Evolutionary conservation across 768 basidiomycete genomes (phyloP), one percentile per base, ranked within the genome.

Genomic region (Clathrus columnatus): DNA sequence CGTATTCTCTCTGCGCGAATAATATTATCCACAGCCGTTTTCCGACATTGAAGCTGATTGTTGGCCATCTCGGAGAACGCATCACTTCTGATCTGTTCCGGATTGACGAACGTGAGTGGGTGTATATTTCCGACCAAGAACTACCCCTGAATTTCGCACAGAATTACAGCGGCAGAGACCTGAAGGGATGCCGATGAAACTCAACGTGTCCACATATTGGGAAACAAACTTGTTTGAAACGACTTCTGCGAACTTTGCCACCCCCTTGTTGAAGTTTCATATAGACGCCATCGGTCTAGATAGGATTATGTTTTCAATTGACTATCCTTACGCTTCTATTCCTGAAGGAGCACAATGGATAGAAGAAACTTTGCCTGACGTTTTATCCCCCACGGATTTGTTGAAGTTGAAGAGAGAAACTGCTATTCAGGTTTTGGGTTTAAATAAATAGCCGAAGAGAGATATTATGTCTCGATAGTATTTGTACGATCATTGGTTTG

Each of bases 21-120:
- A 29, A 30, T 28, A 11, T 28, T 1, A 36, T 36, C 17, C 24
- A 6, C 28, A 55, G 54, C 26, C 54, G 54, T 23, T 55, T 55
- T 30, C 54, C 54, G 28, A 46, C 27, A 18, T 16, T 47, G 21
- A 55, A 55, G 36, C 27, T 55, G 18, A 48, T 55, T 21, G 46
- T 55, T 18, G 54, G 54, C 7, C 54, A 55, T 21, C 29, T 55
- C 6, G 54, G 54, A 8, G 54, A 55, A 55, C 54, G 54, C 21
- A 55, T 55, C 5, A n/a, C 54, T n/a, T 55, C 54, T 28, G 54
- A 55, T 24, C 27, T 55, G 10, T 48, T 47, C 54, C 54, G 54
- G 48, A 55, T 55, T 20, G 54, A 55, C 26, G 54, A 55, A 32
- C 54, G 54, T 55, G 23, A 5, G 54, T 30, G 46, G 6, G 6